phyloP scores from a whole-genome alignment of 2,329 filamentous ascomycete genomes.

The Colletotrichum sojae region DNA sequence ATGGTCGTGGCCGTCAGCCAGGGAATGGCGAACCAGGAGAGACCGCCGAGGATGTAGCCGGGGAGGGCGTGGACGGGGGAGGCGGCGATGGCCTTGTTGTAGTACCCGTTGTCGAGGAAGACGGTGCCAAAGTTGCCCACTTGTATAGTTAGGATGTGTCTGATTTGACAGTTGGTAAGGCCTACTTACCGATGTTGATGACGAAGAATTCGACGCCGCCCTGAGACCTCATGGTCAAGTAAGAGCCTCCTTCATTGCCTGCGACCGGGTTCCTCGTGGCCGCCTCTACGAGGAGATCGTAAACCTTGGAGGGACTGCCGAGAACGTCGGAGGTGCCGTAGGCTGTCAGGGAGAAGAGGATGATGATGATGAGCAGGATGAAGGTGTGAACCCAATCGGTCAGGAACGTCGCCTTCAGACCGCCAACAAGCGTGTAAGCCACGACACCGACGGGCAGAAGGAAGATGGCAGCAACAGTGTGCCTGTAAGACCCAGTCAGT shows the following conservation, averaged over 20 bases:
- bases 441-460: slow-evolving; percentile 84
- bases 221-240: slow-evolving; percentile 83
- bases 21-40: slow-evolving; percentile 88
- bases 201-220: slow-evolving; percentile 81
- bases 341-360: slow-evolving; percentile 82
- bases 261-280: slow-evolving; percentile 76
- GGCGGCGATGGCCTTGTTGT: slow-evolving; percentile 88
- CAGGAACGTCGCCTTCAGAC: slow-evolving; percentile 84
- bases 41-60: slow-evolving; percentile 81
- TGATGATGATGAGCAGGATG: slow-evolving; percentile 81
- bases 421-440: slow-evolving; percentile 77
- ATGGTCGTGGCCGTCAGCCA: slow-evolving; percentile 88
- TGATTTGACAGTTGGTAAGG: not conserved
- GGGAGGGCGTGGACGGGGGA: slow-evolving; percentile 84
- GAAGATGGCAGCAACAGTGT: slow-evolving; percentile 81
- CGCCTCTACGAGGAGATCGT: slow-evolving; percentile 78
- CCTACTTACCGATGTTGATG: slow-evolving; percentile 74
- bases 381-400: slow-evolving; percentile 86
- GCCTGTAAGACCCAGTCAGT: slow-evolving; percentile 10
- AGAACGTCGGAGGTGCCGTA: slow-evolving; percentile 68
- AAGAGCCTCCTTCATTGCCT: slow-evolving; percentile 82
- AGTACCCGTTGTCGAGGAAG: slow-evolving; percentile 85
- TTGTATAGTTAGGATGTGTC: slow-evolving; percentile 51
- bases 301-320: slow-evolving; percentile 76
- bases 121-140: slow-evolving; percentile 82